Conservation (phyloP, 805 yeast species). For the Lipomyces sp. region DNA sequence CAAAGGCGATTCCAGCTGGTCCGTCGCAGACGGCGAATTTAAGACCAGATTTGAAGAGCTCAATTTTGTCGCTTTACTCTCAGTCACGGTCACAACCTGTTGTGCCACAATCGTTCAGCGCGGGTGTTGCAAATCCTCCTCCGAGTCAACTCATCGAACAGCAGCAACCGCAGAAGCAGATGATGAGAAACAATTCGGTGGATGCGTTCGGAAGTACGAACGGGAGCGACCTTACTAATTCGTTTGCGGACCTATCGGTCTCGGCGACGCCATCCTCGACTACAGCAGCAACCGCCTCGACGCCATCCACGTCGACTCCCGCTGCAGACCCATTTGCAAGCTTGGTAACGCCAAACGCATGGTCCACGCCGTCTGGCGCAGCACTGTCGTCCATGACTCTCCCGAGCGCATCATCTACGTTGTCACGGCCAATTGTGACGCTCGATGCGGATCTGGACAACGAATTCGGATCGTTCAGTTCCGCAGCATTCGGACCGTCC, state of each 20-base stretch:
- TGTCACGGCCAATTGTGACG: constrained; percentile 20
- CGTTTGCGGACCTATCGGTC: constrained; percentile 32
- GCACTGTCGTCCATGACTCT: background rate
- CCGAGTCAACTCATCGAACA: constrained; percentile 16
- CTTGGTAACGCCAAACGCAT: constrained; percentile 21
- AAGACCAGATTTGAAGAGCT: constrained; percentile 88
- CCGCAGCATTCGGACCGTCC: constrained; percentile 16
- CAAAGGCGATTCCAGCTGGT: constrained; percentile 15
- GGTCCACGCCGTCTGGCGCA: constrained; percentile 22
- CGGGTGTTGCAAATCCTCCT: constrained; percentile 14
- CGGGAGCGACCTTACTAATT: constrained; percentile 20
- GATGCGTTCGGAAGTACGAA: constrained; percentile 7
- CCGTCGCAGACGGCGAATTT: constrained; percentile 40
- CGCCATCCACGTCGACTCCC: background rate
- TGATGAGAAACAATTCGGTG: constrained; percentile 9
- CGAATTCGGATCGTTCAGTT: constrained; percentile 25
- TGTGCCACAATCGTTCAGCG: constrained; percentile 27
- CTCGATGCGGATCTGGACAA: constrained; percentile 28
- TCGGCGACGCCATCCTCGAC: background rate
- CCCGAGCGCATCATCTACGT: background rate
- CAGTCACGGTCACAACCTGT: constrained; percentile 58
- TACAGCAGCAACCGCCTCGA: background rate
- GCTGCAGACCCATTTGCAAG: constrained; percentile 3
- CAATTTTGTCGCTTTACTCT: constrained; percentile 81
- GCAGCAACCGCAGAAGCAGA: constrained; percentile 9